Base-by-base conservation (phyloP, 1,139 yeast species). In the Lodderomyces orthopsilosis region DNA sequence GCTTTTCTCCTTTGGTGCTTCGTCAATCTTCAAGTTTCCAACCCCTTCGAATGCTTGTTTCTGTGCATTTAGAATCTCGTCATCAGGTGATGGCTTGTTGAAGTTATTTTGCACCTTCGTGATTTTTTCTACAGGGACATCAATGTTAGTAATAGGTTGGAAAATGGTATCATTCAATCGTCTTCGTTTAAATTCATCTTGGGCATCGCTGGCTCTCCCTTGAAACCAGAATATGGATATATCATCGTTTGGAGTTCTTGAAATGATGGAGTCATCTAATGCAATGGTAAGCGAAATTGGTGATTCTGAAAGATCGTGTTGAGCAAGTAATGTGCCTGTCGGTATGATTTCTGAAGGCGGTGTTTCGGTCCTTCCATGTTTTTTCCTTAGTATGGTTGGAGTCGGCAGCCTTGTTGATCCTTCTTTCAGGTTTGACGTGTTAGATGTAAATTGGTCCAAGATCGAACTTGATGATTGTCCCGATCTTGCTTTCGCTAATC, bases 81-180 rank as follows among this genome's bases (percentile, higher is more conserved):
- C 96, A 64, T 90, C 98, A 2, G 97, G 97, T 54, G 95, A 85
- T 12, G 90, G 91, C 47, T 73, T 68, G 17, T 64, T 61, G 57
- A 90, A 90, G 49, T 83, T 86, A 36, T 69, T 58, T 38, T 73
- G 68, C 6, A 78, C 77, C 56, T 75, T 73, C 48, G 68, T 67
- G 41, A 61, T 61, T 51, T 58, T 66, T 59, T 65, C 68, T 56
- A 68, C 50, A 67, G 74, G 68, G 17, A 48, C 17, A 22, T 35
- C 18, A 63, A 81, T 68, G 75, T 68, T 63, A 71, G 75, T 69
- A 70, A 66, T 60, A 44, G 66, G 65, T 42, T 56, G 53, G 45
- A 65, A 67, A 13, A 69, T 43, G 28, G 55, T 52, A 14, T 41
- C 43, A 41, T 51, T 46, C 40, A 53, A 41, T 46, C 56, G 54